These are phyloP conservation scores for Glomus cerebriforme DNA, from an alignment of 192 early-diverging fungal species.

Conservation along the genomic window DNA sequence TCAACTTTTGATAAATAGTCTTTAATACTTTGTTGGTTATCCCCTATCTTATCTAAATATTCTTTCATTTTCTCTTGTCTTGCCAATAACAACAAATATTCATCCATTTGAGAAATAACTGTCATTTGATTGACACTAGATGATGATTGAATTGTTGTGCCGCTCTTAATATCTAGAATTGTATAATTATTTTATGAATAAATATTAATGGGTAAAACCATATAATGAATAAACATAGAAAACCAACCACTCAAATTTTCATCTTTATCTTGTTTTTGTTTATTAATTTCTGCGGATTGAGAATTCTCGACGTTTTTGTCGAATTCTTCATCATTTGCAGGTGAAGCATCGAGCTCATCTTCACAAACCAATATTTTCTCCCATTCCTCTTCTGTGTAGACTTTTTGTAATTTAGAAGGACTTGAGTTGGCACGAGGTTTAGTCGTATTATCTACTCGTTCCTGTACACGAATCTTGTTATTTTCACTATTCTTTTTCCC, in stretches of 20 bases:
- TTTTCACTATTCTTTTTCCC: not conserved
- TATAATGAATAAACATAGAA: not conserved
- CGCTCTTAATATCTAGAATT: not conserved
- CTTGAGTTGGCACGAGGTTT: not conserved
- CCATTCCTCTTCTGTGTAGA: not conserved
- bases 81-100: not conserved
- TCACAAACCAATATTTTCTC: not conserved
- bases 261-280: not conserved
- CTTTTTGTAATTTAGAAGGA: not conserved
- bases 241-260: not conserved
- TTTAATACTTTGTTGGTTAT: not conserved
- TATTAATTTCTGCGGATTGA: not conserved
- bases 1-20: not conserved
- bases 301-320: not conserved
- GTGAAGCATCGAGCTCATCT: not conserved
- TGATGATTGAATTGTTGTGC: not conserved
- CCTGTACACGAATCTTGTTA: too few species aligned
- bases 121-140: not conserved
- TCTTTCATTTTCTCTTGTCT: not conserved
- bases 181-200: not conserved
- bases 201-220: not conserved
- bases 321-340: not conserved
- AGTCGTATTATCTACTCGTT: not conserved
- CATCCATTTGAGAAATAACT: not conserved
- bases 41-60: not conserved